Evolutionary conservation across 257 asterid species (phyloP), one percentile per base, ranked within the genome.

Genomic region (Craterostigma plantagineum): DNA sequence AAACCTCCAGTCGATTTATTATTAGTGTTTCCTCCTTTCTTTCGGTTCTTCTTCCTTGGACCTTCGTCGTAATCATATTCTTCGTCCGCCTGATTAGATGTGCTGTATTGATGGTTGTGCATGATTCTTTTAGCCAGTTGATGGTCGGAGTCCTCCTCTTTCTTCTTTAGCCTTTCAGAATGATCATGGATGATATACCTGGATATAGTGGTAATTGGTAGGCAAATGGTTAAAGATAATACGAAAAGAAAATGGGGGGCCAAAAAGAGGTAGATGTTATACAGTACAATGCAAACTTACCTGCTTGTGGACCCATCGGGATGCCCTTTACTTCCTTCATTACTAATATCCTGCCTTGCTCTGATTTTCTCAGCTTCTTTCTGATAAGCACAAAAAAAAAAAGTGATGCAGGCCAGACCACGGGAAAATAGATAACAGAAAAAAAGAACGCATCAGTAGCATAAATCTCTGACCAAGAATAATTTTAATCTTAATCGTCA

Each of bases 1-100:
- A 67, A 60, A 63, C 77, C 72, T 35, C 77, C 73, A 38, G 64
- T 50, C 11, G 82, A 55, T 56, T 60, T 64, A 35, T 18, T 50
- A 58, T 60, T 66, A 44, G 48, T 41, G 48, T 50, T 58, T 50
- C 71, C 75, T 51, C 61, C 77, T 72, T 66, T 76, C 75, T 77
- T 75, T 42, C 77, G 66, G 42, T 48, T 13, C 63, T 76, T 90
- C 50, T 50, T 76, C 63, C 64, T 73, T 45, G 95, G 91, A 42
- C 78, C 81, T 18, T 63, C 92, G 34, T 90, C 98, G 55, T 76
- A 76, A 54, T 87, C 98, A 55, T 90, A 82, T 65, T 90, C 98
- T 53, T 82, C 95, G 59, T 90, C 93, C 14, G 92, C 92, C 65
- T 67, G 91, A 55, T 64, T 57, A 44, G 90, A 60, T 46, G 53